Conservation (phyloP, 345 rosid genomes). For the Heritiera littoralis region DNA sequence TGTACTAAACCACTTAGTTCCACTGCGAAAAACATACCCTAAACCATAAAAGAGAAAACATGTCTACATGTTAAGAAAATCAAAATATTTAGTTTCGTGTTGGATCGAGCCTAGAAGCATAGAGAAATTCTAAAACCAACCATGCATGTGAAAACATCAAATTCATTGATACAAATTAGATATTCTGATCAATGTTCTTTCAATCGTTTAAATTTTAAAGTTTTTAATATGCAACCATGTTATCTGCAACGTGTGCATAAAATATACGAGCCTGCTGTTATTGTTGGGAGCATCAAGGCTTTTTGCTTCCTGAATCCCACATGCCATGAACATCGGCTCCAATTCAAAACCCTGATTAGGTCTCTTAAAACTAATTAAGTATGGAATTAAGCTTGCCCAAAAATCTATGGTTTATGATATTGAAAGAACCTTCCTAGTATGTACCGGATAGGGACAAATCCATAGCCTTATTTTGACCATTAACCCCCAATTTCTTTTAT, state of each 20-base stretch:
- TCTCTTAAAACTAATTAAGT: too few species aligned
- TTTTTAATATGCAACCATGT: neutral
- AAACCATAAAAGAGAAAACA: neutral
- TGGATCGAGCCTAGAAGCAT: neutral
- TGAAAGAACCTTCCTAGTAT: neutral
- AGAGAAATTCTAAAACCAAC: neutral
- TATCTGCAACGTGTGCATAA: neutral
- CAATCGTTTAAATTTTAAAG: neutral
- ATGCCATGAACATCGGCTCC: neutral
- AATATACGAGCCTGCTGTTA: constrained; percentile 5
- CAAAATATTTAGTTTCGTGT: neutral
- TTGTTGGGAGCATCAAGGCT: neutral
- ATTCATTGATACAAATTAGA: neutral
- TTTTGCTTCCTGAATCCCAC: neutral
- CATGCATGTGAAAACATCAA: constrained; percentile 1
- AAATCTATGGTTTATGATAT: neutral
- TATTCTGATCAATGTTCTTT: neutral
- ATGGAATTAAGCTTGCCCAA: too few species aligned
- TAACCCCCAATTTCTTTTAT: constrained; percentile 23
- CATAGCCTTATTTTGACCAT: neutral
- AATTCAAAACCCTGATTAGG: too few species aligned
- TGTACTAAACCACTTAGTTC: neutral
- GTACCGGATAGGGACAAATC: neutral
- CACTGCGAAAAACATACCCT: neutral
- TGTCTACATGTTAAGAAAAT: neutral